Evolutionary conservation across 331 rosid genomes (phyloP).

Genomic region (Arachis monticola): DNA sequence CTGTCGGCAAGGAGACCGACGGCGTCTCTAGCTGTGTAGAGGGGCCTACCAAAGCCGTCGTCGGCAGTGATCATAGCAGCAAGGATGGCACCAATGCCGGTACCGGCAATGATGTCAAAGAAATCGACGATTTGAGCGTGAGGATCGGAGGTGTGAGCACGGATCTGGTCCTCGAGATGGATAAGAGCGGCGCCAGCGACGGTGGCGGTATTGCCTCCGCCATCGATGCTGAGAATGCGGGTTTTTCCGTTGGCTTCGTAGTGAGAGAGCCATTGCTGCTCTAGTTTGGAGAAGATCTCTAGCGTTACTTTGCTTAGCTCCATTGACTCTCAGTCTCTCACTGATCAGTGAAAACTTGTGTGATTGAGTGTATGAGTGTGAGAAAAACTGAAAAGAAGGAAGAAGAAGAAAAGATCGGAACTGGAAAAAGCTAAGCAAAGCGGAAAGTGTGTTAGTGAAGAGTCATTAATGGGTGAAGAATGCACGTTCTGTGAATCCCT

Average conservation of each 20-base stretch:
- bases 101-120: constrained; percentile 85
- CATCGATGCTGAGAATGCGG: constrained; percentile 91
- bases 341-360: neutral
- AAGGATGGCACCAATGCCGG: constrained; percentile 78
- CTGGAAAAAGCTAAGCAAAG: neutral
- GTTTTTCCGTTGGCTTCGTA: constrained; percentile 61
- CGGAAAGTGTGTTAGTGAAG: constrained; percentile 11
- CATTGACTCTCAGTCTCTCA: constrained; percentile 48
- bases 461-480: constrained; percentile 41
- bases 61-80: constrained; percentile 77
- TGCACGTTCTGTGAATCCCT: constrained; percentile 15
- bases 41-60: constrained; percentile 81
- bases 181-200: constrained; percentile 76
- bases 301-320: constrained; percentile 78
- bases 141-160: constrained; percentile 71
- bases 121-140: constrained; percentile 76
- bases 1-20: constrained; percentile 43
- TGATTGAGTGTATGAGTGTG: neutral
- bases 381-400: neutral
- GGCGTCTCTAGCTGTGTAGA: constrained; percentile 71
- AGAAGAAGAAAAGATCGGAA: neutral
- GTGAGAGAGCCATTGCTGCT: constrained; percentile 95
- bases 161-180: constrained; percentile 97
- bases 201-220: constrained; percentile 78
- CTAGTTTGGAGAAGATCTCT: constrained; percentile 92